phyloP scores from a whole-genome alignment of 441 rosid genomes.

The Gossypium trilobum region DNA sequence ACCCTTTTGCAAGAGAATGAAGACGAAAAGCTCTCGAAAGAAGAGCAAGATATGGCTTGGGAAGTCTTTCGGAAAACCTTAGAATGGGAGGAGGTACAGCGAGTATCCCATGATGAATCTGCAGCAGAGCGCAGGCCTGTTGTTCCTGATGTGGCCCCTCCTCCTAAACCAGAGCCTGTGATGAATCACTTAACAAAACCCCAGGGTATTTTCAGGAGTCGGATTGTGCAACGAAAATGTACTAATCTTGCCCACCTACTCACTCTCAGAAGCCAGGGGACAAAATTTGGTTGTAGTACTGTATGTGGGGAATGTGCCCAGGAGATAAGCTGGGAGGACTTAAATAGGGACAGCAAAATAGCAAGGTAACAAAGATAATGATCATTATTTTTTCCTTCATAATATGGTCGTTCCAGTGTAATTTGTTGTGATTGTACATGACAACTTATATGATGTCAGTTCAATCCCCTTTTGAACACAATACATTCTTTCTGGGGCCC shows the following conservation, averaged over 20 bases:
- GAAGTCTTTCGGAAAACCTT: conserved; percentile 69
- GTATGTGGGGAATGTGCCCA: conserved; percentile 91
- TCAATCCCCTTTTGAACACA: conserved; percentile 17
- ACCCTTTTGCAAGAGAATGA: conserved; percentile 97
- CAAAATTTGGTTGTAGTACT: conserved; percentile 61
- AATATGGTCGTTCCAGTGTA: not conserved
- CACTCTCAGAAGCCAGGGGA: conserved; percentile 90
- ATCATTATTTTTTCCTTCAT: conserved; percentile 1
- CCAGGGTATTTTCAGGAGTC: conserved; percentile 42
- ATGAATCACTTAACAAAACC: conserved; percentile 22
- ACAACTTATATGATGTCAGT: conserved; percentile 16
- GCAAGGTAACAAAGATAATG: conserved; percentile 21
- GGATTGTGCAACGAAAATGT: conserved; percentile 51
- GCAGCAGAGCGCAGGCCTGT: conserved; percentile 32
- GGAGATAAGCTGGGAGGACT: conserved; percentile 68
- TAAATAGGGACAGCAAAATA: conserved; percentile 31
- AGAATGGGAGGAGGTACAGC: conserved; percentile 92
- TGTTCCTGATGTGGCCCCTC: conserved; percentile 17
- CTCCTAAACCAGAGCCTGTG: conserved; percentile 31
- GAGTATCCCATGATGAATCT: conserved; percentile 52
- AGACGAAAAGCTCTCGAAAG: conserved; percentile 90
- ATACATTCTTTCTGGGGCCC: conserved; percentile 5
- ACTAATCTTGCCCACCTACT: conserved; percentile 73
- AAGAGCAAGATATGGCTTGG: conserved; percentile 99
- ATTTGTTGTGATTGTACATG: conserved; percentile 21